Evolutionary conservation across 2,329 filamentous ascomycete species (phyloP), one percentile per base, ranked within the genome.

Genomic region (Trichoderma atroviride): DNA sequence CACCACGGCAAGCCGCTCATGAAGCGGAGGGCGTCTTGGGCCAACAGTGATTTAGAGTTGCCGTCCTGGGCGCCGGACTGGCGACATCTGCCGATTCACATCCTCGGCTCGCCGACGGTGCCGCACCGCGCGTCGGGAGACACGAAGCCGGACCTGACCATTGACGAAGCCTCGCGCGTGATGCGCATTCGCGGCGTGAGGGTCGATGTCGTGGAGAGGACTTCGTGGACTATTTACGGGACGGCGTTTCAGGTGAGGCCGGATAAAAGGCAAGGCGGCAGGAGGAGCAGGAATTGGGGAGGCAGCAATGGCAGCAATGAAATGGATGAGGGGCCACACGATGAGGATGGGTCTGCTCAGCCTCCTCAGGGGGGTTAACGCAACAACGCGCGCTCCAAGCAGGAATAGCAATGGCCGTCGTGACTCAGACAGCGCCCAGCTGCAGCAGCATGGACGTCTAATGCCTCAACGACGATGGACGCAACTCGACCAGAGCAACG

Each of bases 21-120:
- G 4, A 68, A 59, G n/a, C 62, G 61, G 13, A 24, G n/a, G 29
- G 35, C 55, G 3, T 33, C 65, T 2, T 40, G 22, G 19, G 47
- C 33, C 53, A 55, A 16, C 4, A 16, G 22, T 0, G 13, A 57
- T 9, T 11, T 71, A 14, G 27, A 33, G 11, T 31, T 81, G 4
- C 79, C 79, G 1, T 78, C 78, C 0, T 81, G 79, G 79, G 79
- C 79, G 31, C 79, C 79, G 0, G 79, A 81, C 73, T 81, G 79
- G 80, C 74, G 77, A 2, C 67, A 76, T 7, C 66, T 75, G 7
- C 77, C 78, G 14, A 64, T 78, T 0, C 79, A 80, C 50, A 73
- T 80, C 10, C 72, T 80, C 16, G 76, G 75, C 2, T 74, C 77
- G 0, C 79, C 79, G 0, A 73, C 71, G 13, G 77, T 76, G 14